Evolutionary conservation across 1,284 basidiomycete species (phyloP), one percentile per base, ranked within the genome.

Genomic region (Sparassis latifolia): DNA sequence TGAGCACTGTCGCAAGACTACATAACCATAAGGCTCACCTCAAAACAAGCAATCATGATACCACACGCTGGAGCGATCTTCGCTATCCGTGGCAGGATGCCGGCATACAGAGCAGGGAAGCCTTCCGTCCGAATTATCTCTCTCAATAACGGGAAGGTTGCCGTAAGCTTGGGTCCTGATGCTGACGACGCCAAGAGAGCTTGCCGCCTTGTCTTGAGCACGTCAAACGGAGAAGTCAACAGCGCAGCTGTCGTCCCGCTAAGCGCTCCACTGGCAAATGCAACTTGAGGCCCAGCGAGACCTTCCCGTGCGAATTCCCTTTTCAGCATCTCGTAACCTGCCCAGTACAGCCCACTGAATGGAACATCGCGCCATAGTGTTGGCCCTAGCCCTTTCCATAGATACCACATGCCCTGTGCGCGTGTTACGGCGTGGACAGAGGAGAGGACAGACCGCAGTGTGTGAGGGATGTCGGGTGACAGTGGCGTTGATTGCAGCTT

Each of bases 11-110:
- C 2, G 20, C 4, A 39, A 30, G 20, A 20, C 20, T 20, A 20
- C 20, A 20, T 20, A 20, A 20, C 20, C 20, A 20, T 20, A 20
- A 33, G 10, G 56, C 77, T 31, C 59, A 84, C 92, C 80, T 99
- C 95, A 66, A 90, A 99, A 64, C 87, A 93, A 50, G 89, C 86
- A 66, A 99, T 97, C 93, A 96, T 95, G 56, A 96, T 89, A 32
- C 96, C 96, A 69, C 97, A 99, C 30, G 97, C 95, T n/a, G 97
- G 97, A 3, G 94, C 96, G 56, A 98, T 94, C 70, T 99, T 99
- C 32, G 85, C 92, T 48, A 96, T 84, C 35, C 96, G 82, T 33
- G 97, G 96, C 3, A 86, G 73, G 38, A 94, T 71, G 0, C 96
- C 96, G 39, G 89, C 84, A 66, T 91, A 97, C 38, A 98, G 70